Evolutionary conservation across 2,329 filamentous ascomycete genomes (phyloP).

Genomic region (Microdochium bolleyi): DNA sequence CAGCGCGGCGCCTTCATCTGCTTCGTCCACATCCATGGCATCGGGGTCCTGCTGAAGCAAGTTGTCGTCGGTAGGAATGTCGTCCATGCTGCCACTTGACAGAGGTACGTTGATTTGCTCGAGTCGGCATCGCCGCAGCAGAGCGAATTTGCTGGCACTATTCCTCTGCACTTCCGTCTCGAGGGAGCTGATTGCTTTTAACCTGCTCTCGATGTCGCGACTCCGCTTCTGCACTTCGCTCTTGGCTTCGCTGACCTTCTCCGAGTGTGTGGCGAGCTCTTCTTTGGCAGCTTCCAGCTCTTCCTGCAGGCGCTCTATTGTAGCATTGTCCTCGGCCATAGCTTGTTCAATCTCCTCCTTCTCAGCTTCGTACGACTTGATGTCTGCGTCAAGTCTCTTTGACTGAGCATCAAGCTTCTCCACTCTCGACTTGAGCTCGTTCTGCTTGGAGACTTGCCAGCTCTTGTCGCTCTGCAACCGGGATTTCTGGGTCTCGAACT

Average conservation of each 20-base stretch:
- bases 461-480: constrained; percentile 56
- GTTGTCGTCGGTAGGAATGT: constrained; percentile 79
- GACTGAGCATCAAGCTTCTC: constrained; percentile 28
- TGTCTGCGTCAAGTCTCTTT: constrained; percentile 49
- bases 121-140: constrained; percentile 83
- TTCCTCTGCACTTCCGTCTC: constrained; percentile 83
- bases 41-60: constrained; percentile 71
- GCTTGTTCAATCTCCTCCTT: constrained; percentile 68
- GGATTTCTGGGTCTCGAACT: constrained; percentile 79
- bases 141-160: constrained; percentile 72
- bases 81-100: constrained; percentile 67
- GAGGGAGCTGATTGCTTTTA: constrained; percentile 69
- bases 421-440: constrained; percentile 57
- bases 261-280: constrained; percentile 59
- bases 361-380: constrained; percentile 62
- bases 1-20: constrained; percentile 51
- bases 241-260: constrained; percentile 71
- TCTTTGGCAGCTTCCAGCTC: constrained; percentile 61
- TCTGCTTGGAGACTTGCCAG: constrained; percentile 45
- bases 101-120: constrained; percentile 88
- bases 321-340: constrained; percentile 64
- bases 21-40: constrained; percentile 86
- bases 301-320: constrained; percentile 69
- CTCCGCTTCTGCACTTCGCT: constrained; percentile 75
- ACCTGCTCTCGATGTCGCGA: constrained; percentile 68